Evolutionary conservation across 345 rosid species (phyloP).

Genomic region (Sisymbrium irio): DNA sequence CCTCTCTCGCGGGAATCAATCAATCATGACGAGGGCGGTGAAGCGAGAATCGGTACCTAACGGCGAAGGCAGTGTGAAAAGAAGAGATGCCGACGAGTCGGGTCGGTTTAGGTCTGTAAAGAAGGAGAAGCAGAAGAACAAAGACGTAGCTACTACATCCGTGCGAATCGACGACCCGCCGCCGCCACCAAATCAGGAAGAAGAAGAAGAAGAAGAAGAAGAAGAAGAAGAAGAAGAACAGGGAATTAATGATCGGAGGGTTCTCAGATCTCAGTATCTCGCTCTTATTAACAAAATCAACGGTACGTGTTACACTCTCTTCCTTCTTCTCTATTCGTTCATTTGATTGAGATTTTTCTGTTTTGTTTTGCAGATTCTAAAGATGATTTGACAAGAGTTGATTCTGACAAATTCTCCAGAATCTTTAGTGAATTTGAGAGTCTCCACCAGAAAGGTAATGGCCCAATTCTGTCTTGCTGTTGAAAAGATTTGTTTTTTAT

Average conservation of each 20-base stretch:
- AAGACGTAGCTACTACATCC: neutral
- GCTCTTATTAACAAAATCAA: conserved; percentile 51
- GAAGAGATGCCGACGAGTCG: conserved; percentile 11
- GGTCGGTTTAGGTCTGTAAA: conserved; percentile 29
- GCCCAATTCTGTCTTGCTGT: neutral
- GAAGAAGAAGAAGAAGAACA: conserved; percentile 29
- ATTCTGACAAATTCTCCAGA: conserved; percentile 56
- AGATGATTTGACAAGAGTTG: conserved; percentile 59
- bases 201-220: conserved; percentile 5
- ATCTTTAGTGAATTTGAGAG: conserved; percentile 63
- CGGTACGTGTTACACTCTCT: conserved; percentile 34
- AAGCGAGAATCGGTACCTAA: conserved; percentile 28
- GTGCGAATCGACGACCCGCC: neutral
- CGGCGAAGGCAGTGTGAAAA: neutral
- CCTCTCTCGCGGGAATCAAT: neutral
- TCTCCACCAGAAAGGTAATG: conserved; percentile 69
- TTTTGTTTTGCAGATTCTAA: conserved; percentile 50
- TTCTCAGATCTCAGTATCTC: conserved; percentile 74
- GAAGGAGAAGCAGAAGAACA: conserved; percentile 14
- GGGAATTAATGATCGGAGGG: conserved; percentile 45
- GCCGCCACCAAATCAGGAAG: conserved; percentile 30
- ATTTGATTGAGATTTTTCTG: neutral
- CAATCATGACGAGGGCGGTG: conserved; percentile 27
- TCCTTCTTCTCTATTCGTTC: neutral
- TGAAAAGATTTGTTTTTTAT: neutral